These are phyloP conservation scores for Monilinia vaccinii-corymbosi DNA, from an alignment of 2,329 filamentous ascomycete genomes.

Conservation along the genomic window DNA sequence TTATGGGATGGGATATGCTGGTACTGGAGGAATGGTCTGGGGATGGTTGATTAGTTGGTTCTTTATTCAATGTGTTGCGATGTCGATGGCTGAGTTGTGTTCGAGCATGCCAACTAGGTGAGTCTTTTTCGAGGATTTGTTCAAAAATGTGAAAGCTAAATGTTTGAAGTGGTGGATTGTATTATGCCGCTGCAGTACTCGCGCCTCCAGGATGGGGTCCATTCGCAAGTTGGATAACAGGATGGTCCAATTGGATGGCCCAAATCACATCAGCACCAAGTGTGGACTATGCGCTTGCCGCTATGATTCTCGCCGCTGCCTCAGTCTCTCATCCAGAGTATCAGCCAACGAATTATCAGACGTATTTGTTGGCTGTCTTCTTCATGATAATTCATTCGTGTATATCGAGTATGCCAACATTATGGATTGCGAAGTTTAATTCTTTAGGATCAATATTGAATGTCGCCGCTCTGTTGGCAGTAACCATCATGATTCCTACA, in stretches of 20 bases:
- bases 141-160: neutral
- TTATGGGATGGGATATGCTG: slow-evolving; percentile 57
- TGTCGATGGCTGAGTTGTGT: slow-evolving; percentile 62
- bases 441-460: slow-evolving; percentile 63
- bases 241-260: slow-evolving; percentile 63
- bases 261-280: slow-evolving; percentile 58
- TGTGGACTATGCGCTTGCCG: slow-evolving; percentile 55
- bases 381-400: slow-evolving; percentile 59
- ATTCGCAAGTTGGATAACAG: slow-evolving; percentile 59
- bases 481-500: slow-evolving; percentile 61
- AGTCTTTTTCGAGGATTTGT: slow-evolving; percentile 3
- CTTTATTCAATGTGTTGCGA: slow-evolving; percentile 62
- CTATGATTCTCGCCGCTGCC: slow-evolving; percentile 63
- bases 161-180: slow-evolving; percentile 51
- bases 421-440: slow-evolving; percentile 62
- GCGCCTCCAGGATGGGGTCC: slow-evolving; percentile 58
- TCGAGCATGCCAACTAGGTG: slow-evolving; percentile 62
- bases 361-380: slow-evolving; percentile 56
- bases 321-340: slow-evolving; percentile 62
- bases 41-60: slow-evolving; percentile 66
- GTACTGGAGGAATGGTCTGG: slow-evolving; percentile 61
- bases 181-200: slow-evolving; percentile 65
- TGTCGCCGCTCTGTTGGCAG: slow-evolving; percentile 54
- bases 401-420: slow-evolving; percentile 63
- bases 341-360: slow-evolving; percentile 54